Evolutionary conservation across 345 rosid genomes (phyloP).

Genomic region (Geranium brycei): DNA sequence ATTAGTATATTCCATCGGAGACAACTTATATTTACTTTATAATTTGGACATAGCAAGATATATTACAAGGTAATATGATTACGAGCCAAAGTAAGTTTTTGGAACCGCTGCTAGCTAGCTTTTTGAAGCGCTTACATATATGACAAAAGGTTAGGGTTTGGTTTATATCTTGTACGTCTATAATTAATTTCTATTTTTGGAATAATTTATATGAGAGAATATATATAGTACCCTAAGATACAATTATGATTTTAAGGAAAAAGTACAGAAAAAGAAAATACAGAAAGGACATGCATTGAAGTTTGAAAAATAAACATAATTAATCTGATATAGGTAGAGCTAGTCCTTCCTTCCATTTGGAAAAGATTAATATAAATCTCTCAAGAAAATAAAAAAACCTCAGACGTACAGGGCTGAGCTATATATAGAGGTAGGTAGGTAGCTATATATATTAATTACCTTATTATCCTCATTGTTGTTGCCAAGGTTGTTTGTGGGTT

Average conservation of each 20-base stretch:
- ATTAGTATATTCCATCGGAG: too few relatives aligned
- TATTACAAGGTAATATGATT: too few relatives aligned
- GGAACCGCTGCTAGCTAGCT: too few relatives aligned
- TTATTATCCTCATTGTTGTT: slow-evolving; percentile 3
- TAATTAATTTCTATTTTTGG: not conserved
- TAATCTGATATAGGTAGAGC: not conserved
- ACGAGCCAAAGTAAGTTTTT: too few relatives aligned
- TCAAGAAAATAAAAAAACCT: not conserved
- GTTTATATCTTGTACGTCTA: too few relatives aligned
- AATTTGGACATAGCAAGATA: too few relatives aligned
- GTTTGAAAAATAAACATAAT: slow-evolving; percentile 2
- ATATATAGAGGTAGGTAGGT: not conserved
- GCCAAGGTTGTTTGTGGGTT: slow-evolving; percentile 58
- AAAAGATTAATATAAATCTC: slow-evolving; percentile 12
- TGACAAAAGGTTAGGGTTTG: too few relatives aligned
- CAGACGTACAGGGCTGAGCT: not conserved
- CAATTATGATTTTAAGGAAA: not conserved
- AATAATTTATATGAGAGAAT: not conserved
- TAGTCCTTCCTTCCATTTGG: slow-evolving; percentile 36
- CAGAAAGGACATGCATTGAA: not conserved
- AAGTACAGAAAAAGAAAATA: not conserved
- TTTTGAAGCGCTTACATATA: too few relatives aligned
- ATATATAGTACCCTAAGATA: too few relatives aligned
- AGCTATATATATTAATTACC: not conserved
- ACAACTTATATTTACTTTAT: too few relatives aligned